These are phyloP conservation scores for Coccinonectria pachysandricola DNA, from an alignment of 2,329 filamentous ascomycete genomes.

Conservation along the genomic window DNA sequence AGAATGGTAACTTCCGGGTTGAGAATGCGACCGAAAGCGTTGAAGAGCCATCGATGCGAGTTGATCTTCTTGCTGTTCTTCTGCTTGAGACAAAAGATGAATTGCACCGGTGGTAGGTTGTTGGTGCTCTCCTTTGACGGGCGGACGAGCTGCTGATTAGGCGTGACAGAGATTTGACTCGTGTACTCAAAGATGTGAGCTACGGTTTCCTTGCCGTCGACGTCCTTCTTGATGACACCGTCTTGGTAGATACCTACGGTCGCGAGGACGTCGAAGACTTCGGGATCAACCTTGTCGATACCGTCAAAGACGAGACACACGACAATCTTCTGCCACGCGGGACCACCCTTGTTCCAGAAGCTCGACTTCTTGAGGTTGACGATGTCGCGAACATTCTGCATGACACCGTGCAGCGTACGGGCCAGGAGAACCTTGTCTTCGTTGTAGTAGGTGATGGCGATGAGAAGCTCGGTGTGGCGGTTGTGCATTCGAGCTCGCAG, in stretches of 20 bases:
- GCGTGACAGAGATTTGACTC: constrained; percentile 81
- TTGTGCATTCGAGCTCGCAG: constrained; percentile 91
- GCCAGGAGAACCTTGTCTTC: constrained; percentile 85
- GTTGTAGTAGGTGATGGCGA: constrained; percentile 94
- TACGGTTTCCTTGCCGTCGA: constrained; percentile 83
- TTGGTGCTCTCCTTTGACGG: constrained; percentile 68
- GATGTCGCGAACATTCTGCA: constrained; percentile 94
- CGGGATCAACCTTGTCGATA: constrained; percentile 89
- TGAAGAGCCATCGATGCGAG: constrained; percentile 92
- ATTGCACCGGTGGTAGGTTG: constrained; percentile 82
- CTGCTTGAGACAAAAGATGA: constrained; percentile 94
- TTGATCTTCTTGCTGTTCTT: constrained; percentile 99
- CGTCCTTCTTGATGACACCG: constrained; percentile 90
- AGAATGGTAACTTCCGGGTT: constrained; percentile 90
- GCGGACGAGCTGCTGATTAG: constrained; percentile 85
- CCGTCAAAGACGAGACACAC: constrained; percentile 89
- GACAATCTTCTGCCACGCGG: constrained; percentile 94
- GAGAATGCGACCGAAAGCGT: constrained; percentile 81
- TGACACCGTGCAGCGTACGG: constrained; percentile 83
- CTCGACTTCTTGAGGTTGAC: constrained; percentile 92
- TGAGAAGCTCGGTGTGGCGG: constrained; percentile 82
- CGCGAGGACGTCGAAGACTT: constrained; percentile 75
- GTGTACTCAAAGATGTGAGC: constrained; percentile 96
- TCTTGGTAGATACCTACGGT: constrained; percentile 93
- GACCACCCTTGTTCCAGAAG: constrained; percentile 94